phyloP scores from a whole-genome alignment of 2,329 filamentous ascomycete species.

The Apiospora malaysiana region DNA sequence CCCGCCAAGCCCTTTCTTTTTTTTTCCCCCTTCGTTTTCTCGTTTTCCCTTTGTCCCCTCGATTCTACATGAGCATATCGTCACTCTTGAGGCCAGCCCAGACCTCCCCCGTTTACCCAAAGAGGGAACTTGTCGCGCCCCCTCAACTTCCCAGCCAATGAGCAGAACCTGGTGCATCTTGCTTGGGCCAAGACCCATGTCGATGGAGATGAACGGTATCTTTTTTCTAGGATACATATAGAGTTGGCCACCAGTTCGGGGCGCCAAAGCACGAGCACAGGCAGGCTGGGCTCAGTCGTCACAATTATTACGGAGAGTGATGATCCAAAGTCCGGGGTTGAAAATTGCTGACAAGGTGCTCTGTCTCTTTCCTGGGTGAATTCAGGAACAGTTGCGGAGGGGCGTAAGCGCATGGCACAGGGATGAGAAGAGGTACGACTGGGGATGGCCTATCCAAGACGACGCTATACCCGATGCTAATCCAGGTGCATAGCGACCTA shows the following conservation, averaged over 20 bases:
- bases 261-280: background rate
- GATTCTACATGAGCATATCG: background rate
- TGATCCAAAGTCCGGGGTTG: background rate
- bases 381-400: constrained; percentile 12
- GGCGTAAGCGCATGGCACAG: constrained; percentile 11
- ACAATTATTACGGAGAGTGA: background rate
- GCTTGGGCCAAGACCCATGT: background rate
- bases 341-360: constrained; percentile 3
- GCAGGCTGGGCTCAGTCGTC: background rate
- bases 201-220: background rate
- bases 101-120: constrained; percentile 1
- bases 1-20: background rate
- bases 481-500: background rate
- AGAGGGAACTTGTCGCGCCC: constrained; percentile 10
- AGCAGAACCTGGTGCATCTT: background rate
- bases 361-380: background rate
- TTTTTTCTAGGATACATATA: background rate
- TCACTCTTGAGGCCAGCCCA: background rate
- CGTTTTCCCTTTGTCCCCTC: background rate
- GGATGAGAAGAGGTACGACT: constrained; percentile 11
- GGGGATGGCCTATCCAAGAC: background rate
- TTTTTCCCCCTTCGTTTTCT: background rate
- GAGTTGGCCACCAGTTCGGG: background rate
- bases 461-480: constrained; percentile 8
- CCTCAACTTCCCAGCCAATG: background rate